Conservation (phyloP, 2,329 filamentous ascomycete genomes). For the Colletotrichum tabaci region DNA sequence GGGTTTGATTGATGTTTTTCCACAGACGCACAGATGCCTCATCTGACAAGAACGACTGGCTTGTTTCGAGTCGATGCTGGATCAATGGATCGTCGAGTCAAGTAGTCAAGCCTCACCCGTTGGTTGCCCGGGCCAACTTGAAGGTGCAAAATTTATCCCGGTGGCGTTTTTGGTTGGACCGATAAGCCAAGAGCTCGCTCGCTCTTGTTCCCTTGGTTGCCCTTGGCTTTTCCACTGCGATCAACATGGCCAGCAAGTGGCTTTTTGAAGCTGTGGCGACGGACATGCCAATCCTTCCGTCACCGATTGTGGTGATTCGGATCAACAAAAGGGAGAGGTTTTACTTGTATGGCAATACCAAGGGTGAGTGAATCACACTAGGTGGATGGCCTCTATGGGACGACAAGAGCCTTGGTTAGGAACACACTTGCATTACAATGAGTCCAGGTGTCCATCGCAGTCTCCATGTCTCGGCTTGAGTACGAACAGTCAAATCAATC, state of each 20-base stretch:
- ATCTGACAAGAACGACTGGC: background rate
- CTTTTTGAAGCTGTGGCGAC: constrained; percentile 3
- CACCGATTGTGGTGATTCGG: background rate
- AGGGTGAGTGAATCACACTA: too few relatives aligned
- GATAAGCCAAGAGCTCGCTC: background rate
- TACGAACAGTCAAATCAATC: background rate
- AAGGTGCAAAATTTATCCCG: background rate
- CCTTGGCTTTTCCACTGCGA: background rate
- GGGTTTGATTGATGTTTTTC: background rate
- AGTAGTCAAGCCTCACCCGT: background rate
- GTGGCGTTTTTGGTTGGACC: background rate
- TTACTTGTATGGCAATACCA: too few relatives aligned
- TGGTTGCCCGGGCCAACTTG: constrained; percentile 13
- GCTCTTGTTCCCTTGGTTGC: background rate
- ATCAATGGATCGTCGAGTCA: background rate
- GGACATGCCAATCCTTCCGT: background rate
- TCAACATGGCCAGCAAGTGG: background rate
- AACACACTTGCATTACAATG: too few relatives aligned
- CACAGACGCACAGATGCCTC: background rate
- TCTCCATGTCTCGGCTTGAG: background rate
- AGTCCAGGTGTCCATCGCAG: background rate
- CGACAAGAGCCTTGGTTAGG: too few relatives aligned
- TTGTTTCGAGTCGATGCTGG: background rate
- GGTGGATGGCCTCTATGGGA: too few relatives aligned
- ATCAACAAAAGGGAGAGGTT: background rate